Evolutionary conservation across 139 green algal genomes (phyloP).

Genomic region (Tetraselmis chui): DNA sequence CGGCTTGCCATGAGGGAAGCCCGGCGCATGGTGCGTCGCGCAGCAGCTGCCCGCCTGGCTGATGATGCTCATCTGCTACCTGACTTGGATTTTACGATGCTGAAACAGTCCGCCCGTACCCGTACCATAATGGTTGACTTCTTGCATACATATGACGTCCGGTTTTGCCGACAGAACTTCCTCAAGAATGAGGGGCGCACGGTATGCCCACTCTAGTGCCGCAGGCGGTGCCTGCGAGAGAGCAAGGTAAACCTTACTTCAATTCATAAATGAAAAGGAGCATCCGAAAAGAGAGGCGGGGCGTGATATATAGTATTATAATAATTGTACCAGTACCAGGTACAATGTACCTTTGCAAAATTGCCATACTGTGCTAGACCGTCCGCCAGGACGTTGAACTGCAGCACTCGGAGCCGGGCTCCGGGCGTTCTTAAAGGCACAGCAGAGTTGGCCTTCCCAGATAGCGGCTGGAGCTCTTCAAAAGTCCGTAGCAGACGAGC

Average conservation of each 20-base stretch:
- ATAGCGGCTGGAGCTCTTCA: not conserved
- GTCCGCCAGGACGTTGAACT: conserved; percentile 64
- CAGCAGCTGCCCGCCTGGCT: conserved; percentile 38
- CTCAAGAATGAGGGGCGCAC: conserved; percentile 35
- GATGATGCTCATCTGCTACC: not conserved
- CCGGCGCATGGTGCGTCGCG: conserved; percentile 26
- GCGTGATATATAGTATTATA: not conserved
- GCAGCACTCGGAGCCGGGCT: conserved; percentile 28
- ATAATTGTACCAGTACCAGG: not conserved
- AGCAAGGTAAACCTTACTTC: not conserved
- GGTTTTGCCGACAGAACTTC: conserved; percentile 39
- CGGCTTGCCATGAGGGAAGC: not conserved
- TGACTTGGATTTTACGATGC: not conserved
- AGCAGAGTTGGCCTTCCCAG: not conserved
- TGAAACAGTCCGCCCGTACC: not conserved
- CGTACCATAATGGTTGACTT: conserved; percentile 48
- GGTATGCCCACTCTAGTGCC: conserved; percentile 34
- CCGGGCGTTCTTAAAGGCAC: too few species aligned
- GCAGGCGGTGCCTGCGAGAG: conserved; percentile 12
- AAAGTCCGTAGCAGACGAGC: not conserved
- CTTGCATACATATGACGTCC: conserved; percentile 56
- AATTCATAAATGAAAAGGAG: not conserved
- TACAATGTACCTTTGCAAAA: conserved; percentile 59
- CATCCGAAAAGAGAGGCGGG: not conserved
- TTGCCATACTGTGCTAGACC: conserved; percentile 57